Evolutionary conservation across 2,329 filamentous ascomycete genomes (phyloP).

Genomic region (Alternaria alternata): DNA sequence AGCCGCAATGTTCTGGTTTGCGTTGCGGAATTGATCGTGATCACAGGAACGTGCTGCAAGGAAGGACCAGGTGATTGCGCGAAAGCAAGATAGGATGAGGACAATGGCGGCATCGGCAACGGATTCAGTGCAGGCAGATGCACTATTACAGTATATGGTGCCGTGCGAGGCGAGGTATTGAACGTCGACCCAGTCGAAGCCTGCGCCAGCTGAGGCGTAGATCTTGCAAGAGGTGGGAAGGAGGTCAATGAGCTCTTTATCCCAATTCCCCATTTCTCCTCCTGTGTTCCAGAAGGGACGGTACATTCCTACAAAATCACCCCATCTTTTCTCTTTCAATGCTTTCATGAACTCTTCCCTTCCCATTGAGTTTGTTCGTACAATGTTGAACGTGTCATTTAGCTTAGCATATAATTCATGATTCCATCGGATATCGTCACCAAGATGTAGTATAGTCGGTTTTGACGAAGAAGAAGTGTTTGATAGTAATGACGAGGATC

Average conservation of each 20-base stretch:
- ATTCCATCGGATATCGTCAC: constrained; percentile 57
- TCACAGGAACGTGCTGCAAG: constrained; percentile 61
- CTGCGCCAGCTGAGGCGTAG: constrained; percentile 67
- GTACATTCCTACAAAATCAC: constrained; percentile 59
- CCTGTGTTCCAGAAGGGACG: constrained; percentile 71
- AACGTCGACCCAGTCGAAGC: constrained; percentile 71
- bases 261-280: constrained; percentile 71
- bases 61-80: constrained; percentile 71
- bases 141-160: constrained; percentile 77
- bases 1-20: constrained; percentile 67
- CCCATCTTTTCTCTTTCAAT: constrained; percentile 50
- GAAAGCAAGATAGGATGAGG: constrained; percentile 74
- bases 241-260: constrained; percentile 62
- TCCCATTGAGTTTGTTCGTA: constrained; percentile 50
- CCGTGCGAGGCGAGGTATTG: constrained; percentile 68
- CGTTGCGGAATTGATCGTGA: constrained; percentile 61
- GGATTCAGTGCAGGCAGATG: constrained; percentile 73
- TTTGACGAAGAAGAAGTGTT: constrained; percentile 25
- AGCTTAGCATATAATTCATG: constrained; percentile 53
- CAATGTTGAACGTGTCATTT: constrained; percentile 48
- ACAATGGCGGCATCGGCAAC: constrained; percentile 76
- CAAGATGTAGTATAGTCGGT: constrained; percentile 54
- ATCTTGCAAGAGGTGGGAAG: constrained; percentile 64
- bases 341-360: constrained; percentile 53
- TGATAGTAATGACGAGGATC: not conserved